Conservation (phyloP, 2,329 filamentous ascomycete species). For the Lecanicillium sp. region DNA sequence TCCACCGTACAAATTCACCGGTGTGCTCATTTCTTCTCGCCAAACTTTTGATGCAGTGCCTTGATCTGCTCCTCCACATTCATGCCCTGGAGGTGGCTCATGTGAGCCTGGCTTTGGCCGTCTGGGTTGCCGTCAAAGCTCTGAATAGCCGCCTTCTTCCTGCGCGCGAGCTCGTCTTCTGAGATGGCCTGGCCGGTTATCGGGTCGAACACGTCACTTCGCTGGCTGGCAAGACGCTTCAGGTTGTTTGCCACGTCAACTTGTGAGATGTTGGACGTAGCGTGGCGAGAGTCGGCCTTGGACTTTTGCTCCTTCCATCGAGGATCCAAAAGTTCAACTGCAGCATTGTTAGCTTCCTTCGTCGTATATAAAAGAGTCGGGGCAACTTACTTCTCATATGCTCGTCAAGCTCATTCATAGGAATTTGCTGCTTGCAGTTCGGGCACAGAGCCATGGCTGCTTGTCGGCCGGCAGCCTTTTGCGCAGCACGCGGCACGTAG, state of each 20-base stretch:
- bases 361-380: neutral
- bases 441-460: constrained; percentile 78
- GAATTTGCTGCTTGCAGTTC: constrained; percentile 87
- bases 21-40: constrained; percentile 27
- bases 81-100: constrained; percentile 55
- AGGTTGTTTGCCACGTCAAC: constrained; percentile 88
- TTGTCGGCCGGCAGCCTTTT: constrained; percentile 59
- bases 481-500: constrained; percentile 79
- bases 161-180: constrained; percentile 65
- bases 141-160: constrained; percentile 64
- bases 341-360: constrained; percentile 25
- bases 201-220: constrained; percentile 78
- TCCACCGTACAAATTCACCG: too few relatives aligned
- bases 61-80: constrained; percentile 84
- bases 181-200: constrained; percentile 59
- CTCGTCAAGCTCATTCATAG: constrained; percentile 77
- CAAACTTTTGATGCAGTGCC: constrained; percentile 49
- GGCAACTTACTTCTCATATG: constrained; percentile 71
- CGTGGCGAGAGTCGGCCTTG: constrained; percentile 76
- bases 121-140: constrained; percentile 61
- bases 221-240: constrained; percentile 86
- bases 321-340: constrained; percentile 85
- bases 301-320: constrained; percentile 94
- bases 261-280: constrained; percentile 79
- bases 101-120: constrained; percentile 44